Percentiles rank a stretch among this genome's conserved stretches.
Conservation (phyloP, 2,329 filamentous ascomycete species). For the Raffaelea deltoideospora region DNA sequence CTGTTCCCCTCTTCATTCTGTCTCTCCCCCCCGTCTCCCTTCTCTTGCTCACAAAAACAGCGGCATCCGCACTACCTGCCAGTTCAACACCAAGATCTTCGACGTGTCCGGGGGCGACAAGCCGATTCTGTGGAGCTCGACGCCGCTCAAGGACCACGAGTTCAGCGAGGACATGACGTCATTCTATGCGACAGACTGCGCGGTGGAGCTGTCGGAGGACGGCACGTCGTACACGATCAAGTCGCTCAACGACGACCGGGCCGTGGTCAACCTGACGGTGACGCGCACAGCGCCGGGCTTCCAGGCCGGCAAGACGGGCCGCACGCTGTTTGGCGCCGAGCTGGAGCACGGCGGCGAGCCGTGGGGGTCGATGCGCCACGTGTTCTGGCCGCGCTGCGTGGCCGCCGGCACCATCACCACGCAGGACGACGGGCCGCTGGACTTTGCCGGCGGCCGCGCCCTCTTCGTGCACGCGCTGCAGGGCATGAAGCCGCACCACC, state of each 20-base stretch:
- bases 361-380: conserved; percentile 85
- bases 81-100: conserved; percentile 93
- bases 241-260: conserved; percentile 65
- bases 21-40: background rate
- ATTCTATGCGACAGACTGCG: conserved; percentile 77
- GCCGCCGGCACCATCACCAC: conserved; percentile 76
- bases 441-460: conserved; percentile 70
- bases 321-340: conserved; percentile 75
- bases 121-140: conserved; percentile 70
- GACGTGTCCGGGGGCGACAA: conserved; percentile 53
- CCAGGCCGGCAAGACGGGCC: conserved; percentile 71
- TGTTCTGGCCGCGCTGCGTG: conserved; percentile 82
- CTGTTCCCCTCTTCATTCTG: conserved; percentile 2
- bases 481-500: conserved; percentile 98
- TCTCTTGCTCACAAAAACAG: conserved; percentile 26
- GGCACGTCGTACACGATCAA: conserved; percentile 77
- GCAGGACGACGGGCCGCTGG: conserved; percentile 61
- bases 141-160: conserved; percentile 60
- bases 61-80: conserved; percentile 75
- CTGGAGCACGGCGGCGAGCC: conserved; percentile 63
- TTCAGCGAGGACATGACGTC: conserved; percentile 73
- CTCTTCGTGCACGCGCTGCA: conserved; percentile 78
- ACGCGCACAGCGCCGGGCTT: conserved; percentile 66
- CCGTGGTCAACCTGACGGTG: conserved; percentile 75
- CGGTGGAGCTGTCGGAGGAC: conserved; percentile 73